Conservation (phyloP, 2,329 filamentous ascomycete species). For the Colletotrichum spaethianum region DNA sequence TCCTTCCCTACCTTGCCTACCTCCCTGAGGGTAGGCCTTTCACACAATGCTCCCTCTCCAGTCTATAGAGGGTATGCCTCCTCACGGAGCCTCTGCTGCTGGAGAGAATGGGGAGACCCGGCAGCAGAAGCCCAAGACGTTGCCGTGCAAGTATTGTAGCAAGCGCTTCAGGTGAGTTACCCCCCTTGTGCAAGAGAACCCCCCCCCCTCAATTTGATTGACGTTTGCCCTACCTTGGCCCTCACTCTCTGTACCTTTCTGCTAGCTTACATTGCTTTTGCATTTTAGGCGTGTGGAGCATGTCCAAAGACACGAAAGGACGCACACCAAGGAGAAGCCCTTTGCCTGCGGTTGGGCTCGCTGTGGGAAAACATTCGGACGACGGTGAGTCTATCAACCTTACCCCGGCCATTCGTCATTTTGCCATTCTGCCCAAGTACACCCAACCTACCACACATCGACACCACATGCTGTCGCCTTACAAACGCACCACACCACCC, state of each 20-base stretch:
- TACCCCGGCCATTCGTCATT: slow-evolving; percentile 35
- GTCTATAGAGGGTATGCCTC: slow-evolving; percentile 63
- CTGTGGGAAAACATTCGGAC: slow-evolving; percentile 74
- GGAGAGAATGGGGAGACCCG: slow-evolving; percentile 66
- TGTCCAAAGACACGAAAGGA: slow-evolving; percentile 74
- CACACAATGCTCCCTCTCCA: slow-evolving; percentile 67
- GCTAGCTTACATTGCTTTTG: slow-evolving; percentile 58
- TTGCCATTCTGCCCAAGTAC: slow-evolving; percentile 28
- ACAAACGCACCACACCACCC: slow-evolving; percentile 37
- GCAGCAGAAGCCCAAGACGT: slow-evolving; percentile 72
- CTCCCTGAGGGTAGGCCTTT: slow-evolving; percentile 29
- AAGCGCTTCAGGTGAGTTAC: slow-evolving; percentile 72
- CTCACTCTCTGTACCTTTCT: slow-evolving; percentile 44
- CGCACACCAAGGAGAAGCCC: slow-evolving; percentile 76
- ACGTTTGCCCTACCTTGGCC: slow-evolving; percentile 36
- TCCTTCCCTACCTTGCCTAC: slow-evolving; percentile 38
- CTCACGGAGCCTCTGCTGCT: slow-evolving; percentile 48
- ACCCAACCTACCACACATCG: slow-evolving; percentile 27
- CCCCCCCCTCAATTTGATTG: slow-evolving; percentile 38
- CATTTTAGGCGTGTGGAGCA: slow-evolving; percentile 72
- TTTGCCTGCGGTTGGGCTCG: slow-evolving; percentile 72
- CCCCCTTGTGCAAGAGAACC: slow-evolving; percentile 32
- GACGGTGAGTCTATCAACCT: slow-evolving; percentile 64
- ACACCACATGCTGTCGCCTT: slow-evolving; percentile 30
- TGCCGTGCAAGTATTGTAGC: slow-evolving; percentile 75